Evolutionary conservation across 1,284 basidiomycete species (phyloP).

Genomic region (Microbotryum silenes-acaulis): DNA sequence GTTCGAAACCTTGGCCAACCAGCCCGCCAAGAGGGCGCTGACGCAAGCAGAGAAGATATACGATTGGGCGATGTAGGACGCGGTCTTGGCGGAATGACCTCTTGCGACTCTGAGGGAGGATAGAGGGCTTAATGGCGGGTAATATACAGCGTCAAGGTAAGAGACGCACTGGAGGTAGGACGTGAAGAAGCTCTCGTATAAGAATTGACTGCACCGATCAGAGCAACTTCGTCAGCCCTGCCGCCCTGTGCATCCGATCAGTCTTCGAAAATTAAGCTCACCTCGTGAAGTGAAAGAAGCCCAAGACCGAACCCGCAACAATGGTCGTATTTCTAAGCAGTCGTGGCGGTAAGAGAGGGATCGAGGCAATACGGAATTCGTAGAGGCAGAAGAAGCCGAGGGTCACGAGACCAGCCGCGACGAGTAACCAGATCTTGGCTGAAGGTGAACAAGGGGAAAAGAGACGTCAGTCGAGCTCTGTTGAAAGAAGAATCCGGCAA

Average conservation of each 20-base stretch:
- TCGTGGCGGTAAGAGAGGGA: constrained; percentile 34
- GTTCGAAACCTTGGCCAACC: constrained; percentile 30
- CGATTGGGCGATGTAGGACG: constrained; percentile 36
- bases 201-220: constrained; percentile 15
- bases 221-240: constrained; percentile 1
- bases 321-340: constrained; percentile 34
- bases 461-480: not conserved
- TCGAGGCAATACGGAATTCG: constrained; percentile 28
- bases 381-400: constrained; percentile 35
- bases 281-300: constrained; percentile 35
- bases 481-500: not conserved
- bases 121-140: not conserved
- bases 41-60: constrained; percentile 38
- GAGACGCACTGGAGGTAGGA: constrained; percentile 33
- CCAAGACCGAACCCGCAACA: constrained; percentile 32
- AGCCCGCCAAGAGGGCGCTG: constrained; percentile 33
- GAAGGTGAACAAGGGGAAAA: not conserved
- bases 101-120: constrained; percentile 33
- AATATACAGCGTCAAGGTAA: not conserved
- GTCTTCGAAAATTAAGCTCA: constrained; percentile 15
- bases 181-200: constrained; percentile 36
- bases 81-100: constrained; percentile 33
- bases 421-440: constrained; percentile 27
- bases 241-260: constrained; percentile 10
- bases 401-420: constrained; percentile 23